These are phyloP conservation scores for Eucalyptus viminalis DNA, from an alignment of 345 rosid genomes.

Conservation along the genomic window DNA sequence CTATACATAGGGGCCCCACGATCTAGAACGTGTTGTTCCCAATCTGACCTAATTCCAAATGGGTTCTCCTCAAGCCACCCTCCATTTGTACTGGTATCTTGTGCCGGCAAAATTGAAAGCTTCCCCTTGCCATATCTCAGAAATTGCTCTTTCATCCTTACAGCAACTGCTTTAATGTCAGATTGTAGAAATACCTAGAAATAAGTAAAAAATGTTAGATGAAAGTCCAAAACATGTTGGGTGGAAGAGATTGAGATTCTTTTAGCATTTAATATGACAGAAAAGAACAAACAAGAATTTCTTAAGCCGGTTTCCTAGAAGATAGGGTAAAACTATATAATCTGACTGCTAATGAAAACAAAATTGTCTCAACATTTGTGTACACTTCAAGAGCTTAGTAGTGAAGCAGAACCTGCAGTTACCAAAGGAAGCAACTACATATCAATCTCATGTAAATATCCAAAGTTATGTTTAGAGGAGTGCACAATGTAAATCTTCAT, in stretches of 20 bases:
- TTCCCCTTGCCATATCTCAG: slow-evolving; percentile 34
- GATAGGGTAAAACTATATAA: neutral
- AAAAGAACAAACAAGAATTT: neutral
- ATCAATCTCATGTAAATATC: neutral
- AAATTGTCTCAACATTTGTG: neutral
- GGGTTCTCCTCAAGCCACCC: slow-evolving; percentile 53
- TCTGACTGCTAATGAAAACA: neutral
- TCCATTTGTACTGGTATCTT: neutral
- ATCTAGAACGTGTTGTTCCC: slow-evolving; percentile 56
- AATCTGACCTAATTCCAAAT: slow-evolving; percentile 51
- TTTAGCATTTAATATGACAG: neutral
- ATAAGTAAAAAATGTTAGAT: neutral
- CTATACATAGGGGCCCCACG: slow-evolving; percentile 51
- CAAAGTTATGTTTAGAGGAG: neutral
- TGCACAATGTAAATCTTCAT: neutral
- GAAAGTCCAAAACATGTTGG: neutral
- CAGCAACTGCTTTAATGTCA: slow-evolving; percentile 42
- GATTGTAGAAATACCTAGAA: slow-evolving; percentile 58
- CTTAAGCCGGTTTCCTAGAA: neutral
- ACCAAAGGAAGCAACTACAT: neutral
- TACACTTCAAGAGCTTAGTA: neutral
- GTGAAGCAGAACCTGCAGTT: neutral
- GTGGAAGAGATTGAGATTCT: neutral
- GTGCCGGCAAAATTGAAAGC: slow-evolving; percentile 11
- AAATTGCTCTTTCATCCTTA: slow-evolving; percentile 42